Percentiles rank a stretch among this genome's conserved stretches.
Conservation (phyloP, 2,329 filamentous ascomycete genomes). For the Eurotiales sp. region DNA sequence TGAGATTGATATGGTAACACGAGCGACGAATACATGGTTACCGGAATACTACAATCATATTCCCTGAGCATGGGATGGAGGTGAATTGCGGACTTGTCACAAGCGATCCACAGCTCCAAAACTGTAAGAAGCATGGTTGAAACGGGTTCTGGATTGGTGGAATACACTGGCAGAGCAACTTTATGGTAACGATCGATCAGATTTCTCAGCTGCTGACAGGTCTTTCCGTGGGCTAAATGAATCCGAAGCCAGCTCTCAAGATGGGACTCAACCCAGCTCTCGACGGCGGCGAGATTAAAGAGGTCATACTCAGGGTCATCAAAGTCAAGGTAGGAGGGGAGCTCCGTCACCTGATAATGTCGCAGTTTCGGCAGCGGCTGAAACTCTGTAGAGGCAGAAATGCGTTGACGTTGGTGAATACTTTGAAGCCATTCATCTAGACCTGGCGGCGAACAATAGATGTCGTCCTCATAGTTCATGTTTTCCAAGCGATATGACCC, state of each 20-base stretch:
- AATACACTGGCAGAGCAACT: slow-evolving; percentile 30
- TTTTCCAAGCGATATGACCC: not conserved
- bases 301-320: not conserved
- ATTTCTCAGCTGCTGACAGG: not conserved
- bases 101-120: slow-evolving; percentile 57
- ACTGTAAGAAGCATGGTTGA: slow-evolving; percentile 57
- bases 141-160: slow-evolving; percentile 39
- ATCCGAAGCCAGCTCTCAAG: not conserved
- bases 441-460: slow-evolving; percentile 4
- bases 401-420: not conserved
- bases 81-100: slow-evolving; percentile 46
- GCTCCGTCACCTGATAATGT: not conserved
- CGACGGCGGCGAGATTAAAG: not conserved
- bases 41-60: slow-evolving; percentile 47
- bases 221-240: not conserved
- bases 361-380: slow-evolving; percentile 1
- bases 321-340: not conserved
- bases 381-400: not conserved
- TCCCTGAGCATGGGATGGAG: slow-evolving; percentile 41
- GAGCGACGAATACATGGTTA: slow-evolving; percentile 17
- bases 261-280: slow-evolving; percentile 1
- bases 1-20: slow-evolving; percentile 21
- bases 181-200: not conserved
- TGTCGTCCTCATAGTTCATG: not conserved
- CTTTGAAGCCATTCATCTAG: slow-evolving; percentile 7